phyloP scores from a whole-genome alignment of 2,329 filamentous ascomycete genomes.

The Blastomyces percursus region DNA sequence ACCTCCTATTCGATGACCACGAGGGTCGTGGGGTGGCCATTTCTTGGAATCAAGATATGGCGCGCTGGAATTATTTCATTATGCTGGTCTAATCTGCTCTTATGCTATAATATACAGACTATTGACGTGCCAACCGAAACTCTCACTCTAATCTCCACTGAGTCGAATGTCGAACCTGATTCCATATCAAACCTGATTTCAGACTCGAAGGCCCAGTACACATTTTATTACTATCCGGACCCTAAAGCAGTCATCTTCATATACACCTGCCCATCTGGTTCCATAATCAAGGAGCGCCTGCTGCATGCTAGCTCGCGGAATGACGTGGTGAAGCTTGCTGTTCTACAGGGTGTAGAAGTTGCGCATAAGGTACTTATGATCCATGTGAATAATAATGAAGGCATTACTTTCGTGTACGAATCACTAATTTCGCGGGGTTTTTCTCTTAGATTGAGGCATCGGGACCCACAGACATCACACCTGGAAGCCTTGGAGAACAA shows the following conservation, averaged over 20 bases:
- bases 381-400: background rate
- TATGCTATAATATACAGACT: constrained; percentile 21
- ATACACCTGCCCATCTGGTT: constrained; percentile 51
- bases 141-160: constrained; percentile 40
- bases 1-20: background rate
- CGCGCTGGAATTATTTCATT: constrained; percentile 7
- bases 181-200: constrained; percentile 41
- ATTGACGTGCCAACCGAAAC: constrained; percentile 42
- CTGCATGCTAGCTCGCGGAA: constrained; percentile 50
- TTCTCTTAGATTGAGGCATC: constrained; percentile 44
- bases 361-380: constrained; percentile 40
- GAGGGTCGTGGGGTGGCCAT: too few relatives aligned
- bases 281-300: constrained; percentile 57
- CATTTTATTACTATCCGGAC: constrained; percentile 46
- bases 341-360: constrained; percentile 46
- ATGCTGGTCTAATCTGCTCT: constrained; percentile 16
- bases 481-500: constrained; percentile 42
- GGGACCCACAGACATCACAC: constrained; percentile 47
- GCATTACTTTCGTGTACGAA: background rate
- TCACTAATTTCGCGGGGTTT: constrained; percentile 17
- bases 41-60: background rate
- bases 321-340: constrained; percentile 43
- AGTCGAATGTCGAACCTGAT: constrained; percentile 33
- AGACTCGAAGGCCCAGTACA: constrained; percentile 46
- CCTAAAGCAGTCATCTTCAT: constrained; percentile 43